These are phyloP conservation scores for Colletotrichum destructivum DNA, from an alignment of 2,329 filamentous ascomycete species.

Conservation along the genomic window DNA sequence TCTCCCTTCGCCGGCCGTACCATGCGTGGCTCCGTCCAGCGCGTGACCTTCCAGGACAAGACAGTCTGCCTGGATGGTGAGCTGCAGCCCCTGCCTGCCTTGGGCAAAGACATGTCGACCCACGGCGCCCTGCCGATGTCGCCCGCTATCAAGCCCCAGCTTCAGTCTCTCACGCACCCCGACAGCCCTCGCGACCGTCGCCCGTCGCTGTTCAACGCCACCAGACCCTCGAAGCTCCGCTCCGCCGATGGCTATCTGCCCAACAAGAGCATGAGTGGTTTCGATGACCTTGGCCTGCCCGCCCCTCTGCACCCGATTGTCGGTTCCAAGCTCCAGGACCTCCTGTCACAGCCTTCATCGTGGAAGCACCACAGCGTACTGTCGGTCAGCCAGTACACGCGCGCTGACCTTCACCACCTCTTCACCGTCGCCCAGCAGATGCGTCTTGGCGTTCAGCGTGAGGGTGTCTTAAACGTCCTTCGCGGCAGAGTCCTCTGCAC, in stretches of 20 bases:
- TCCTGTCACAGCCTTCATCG: slow-evolving; percentile 81
- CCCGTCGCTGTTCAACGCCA: slow-evolving; percentile 49
- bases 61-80: slow-evolving; percentile 83
- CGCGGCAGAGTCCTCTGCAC: slow-evolving; percentile 90
- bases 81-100: slow-evolving; percentile 67
- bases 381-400: slow-evolving; percentile 91
- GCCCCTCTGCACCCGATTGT: slow-evolving; percentile 66
- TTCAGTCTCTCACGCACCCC: slow-evolving; percentile 54
- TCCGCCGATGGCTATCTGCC: slow-evolving; percentile 40
- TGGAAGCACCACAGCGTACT: slow-evolving; percentile 94
- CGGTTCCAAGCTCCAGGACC: slow-evolving; percentile 76
- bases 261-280: slow-evolving; percentile 26
- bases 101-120: slow-evolving; percentile 83
- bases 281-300: slow-evolving; percentile 64
- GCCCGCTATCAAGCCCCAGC: slow-evolving; percentile 70
- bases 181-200: slow-evolving; percentile 56
- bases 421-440: slow-evolving; percentile 99
- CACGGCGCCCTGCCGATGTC: slow-evolving; percentile 72
- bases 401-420: slow-evolving; percentile 89
- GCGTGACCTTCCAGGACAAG: slow-evolving; percentile 82
- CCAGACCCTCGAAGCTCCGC: slow-evolving; percentile 52
- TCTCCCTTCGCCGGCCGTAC: slow-evolving; percentile 80
- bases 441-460: slow-evolving; percentile 92
- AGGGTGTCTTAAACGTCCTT: slow-evolving; percentile 89
- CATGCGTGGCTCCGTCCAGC: slow-evolving; percentile 79